phyloP scores from a whole-genome alignment of 2,329 filamentous ascomycete genomes.

The Karstenula rhodostoma region DNA sequence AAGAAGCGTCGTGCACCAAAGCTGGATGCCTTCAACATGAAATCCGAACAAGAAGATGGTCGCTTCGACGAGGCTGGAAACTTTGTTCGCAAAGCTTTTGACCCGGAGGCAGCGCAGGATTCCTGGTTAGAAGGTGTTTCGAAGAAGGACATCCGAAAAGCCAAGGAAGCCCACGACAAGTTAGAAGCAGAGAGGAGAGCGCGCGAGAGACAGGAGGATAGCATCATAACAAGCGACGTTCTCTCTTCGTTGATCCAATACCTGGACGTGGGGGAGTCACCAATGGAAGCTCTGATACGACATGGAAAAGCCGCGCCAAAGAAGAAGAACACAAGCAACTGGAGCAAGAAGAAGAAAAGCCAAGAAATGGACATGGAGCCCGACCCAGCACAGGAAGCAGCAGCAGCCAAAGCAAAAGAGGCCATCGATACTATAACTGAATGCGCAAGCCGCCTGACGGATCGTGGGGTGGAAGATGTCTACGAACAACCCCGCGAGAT shows the following conservation, averaged over 20 bases:
- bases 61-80: slow-evolving; percentile 91
- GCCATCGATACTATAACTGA: slow-evolving; percentile 85
- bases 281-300: slow-evolving; percentile 85
- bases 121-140: slow-evolving; percentile 90
- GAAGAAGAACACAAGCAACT: slow-evolving; percentile 56
- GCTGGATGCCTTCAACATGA: slow-evolving; percentile 96
- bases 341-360: slow-evolving; percentile 51
- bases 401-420: slow-evolving; percentile 73
- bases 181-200: slow-evolving; percentile 78
- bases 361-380: slow-evolving; percentile 75
- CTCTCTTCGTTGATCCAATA: slow-evolving; percentile 75
- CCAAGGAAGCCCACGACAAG: slow-evolving; percentile 85
- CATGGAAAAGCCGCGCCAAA: slow-evolving; percentile 70
- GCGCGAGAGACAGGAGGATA: slow-evolving; percentile 77
- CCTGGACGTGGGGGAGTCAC: slow-evolving; percentile 82
- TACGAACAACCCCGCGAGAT: slow-evolving; percentile 89
- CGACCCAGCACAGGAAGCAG: slow-evolving; percentile 67
- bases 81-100: slow-evolving; percentile 85
- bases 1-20: slow-evolving; percentile 94
- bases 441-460: slow-evolving; percentile 85
- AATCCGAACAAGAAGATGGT: slow-evolving; percentile 87
- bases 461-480: slow-evolving; percentile 84
- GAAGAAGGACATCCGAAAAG: slow-evolving; percentile 91
- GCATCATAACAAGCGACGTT: slow-evolving; percentile 75
- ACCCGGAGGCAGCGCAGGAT: slow-evolving; percentile 91